phyloP scores from a whole-genome alignment of 768 basidiomycete species.

The Mrakia hoshinonis region DNA sequence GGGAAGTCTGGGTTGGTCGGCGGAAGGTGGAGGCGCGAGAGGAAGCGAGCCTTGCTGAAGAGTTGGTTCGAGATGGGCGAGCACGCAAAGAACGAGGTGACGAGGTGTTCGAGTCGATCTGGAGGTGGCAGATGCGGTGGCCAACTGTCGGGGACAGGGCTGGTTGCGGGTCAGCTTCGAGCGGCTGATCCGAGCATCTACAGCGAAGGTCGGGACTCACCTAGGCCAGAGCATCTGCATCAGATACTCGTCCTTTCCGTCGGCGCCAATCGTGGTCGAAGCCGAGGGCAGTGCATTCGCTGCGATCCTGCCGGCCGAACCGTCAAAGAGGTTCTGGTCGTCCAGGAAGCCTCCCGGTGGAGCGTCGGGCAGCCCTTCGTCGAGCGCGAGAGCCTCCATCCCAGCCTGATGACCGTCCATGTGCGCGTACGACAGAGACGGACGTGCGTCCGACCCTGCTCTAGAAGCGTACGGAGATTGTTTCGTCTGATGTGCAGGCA shows the following conservation, averaged over 20 bases:
- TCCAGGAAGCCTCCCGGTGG: too few species aligned
- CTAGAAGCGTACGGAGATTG: too few species aligned
- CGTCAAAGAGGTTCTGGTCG: too few species aligned
- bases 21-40: not conserved
- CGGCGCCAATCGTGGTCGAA: not conserved
- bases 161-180: not conserved
- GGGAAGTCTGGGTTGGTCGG: not conserved
- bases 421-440: too few species aligned
- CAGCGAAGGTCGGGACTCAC: not conserved
- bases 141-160: not conserved
- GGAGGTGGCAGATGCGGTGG: not conserved
- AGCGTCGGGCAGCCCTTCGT: too few species aligned
- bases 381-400: too few species aligned
- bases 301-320: not conserved
- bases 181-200: not conserved
- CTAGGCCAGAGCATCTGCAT: not conserved
- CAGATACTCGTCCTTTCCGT: not conserved
- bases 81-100: not conserved
- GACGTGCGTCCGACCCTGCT: too few species aligned
- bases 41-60: not conserved
- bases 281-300: not conserved
- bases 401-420: too few species aligned
- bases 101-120: constrained; percentile 3
- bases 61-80: constrained; percentile 1
- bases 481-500: too few species aligned